Evolutionary conservation across 257 asterid genomes (phyloP).

Genomic region (Ajuga chamaepitys): DNA sequence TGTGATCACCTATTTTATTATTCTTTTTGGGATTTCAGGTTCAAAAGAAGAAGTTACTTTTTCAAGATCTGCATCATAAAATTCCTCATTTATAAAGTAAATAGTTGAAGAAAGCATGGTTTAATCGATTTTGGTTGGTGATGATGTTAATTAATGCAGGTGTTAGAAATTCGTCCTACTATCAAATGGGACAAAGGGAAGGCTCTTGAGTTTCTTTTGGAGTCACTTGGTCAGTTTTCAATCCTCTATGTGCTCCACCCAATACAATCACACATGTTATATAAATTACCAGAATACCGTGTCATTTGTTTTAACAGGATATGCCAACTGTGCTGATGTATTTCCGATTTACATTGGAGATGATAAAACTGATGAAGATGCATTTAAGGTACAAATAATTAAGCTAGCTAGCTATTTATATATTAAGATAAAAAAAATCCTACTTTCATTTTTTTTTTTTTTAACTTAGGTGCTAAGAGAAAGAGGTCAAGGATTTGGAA

Average conservation of each 20-base stretch:
- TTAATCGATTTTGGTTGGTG: conserved; percentile 9
- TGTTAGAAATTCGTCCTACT: conserved; percentile 87
- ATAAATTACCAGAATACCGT: no score
- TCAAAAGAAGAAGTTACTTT: background rate
- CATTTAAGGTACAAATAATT: conserved; percentile 56
- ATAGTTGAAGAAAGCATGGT: background rate
- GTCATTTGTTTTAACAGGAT: conserved; percentile 32
- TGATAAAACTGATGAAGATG: conserved; percentile 89
- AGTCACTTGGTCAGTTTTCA: conserved; percentile 70
- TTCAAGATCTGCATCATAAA: background rate
- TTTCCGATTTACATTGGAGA: conserved; percentile 90
- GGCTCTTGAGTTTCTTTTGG: conserved; percentile 86
- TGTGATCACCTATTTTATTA: background rate
- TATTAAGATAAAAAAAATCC: background rate
- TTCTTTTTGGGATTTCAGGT: background rate
- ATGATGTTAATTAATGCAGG: conserved; percentile 36
- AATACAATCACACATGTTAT: no score
- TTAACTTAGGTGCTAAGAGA: conserved; percentile 53
- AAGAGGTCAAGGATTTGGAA: conserved; percentile 85
- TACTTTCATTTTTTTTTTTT: background rate
- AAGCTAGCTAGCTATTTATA: background rate
- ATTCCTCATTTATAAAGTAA: background rate
- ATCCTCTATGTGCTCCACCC: background rate
- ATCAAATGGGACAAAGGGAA: conserved; percentile 98
- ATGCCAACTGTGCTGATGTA: conserved; percentile 63